These are phyloP conservation scores for Clathrus columnatus DNA, from an alignment of 768 basidiomycete species.

Conservation along the genomic window DNA sequence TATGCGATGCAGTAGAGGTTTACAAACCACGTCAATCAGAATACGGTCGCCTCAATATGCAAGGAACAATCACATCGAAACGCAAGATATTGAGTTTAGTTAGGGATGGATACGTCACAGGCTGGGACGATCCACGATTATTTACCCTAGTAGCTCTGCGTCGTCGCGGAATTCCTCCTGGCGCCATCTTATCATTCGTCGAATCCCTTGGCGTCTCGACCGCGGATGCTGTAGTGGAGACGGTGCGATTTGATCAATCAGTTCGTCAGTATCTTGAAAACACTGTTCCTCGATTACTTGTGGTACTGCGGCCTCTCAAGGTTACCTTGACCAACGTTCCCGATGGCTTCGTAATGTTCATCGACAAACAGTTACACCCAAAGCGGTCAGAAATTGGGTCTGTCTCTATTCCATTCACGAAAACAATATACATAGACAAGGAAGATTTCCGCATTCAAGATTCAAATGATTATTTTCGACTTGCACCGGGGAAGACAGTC, in stretches of 20 bases:
- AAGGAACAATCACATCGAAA: conserved; percentile 95
- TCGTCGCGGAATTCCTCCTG: conserved; percentile 92
- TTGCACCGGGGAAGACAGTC: conserved; percentile 95
- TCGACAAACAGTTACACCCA: conserved; percentile 90
- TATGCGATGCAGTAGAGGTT: conserved; percentile 93
- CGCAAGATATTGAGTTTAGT: conserved; percentile 90
- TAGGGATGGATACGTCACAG: conserved; percentile 70
- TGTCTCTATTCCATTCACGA: conserved; percentile 76
- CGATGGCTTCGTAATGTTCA: conserved; percentile 71
- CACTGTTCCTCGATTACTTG: conserved; percentile 76
- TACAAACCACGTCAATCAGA: conserved; percentile 98
- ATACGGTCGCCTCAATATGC: conserved; percentile 85
- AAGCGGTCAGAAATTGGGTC: conserved; percentile 85
- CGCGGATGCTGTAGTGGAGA: conserved; percentile 72
- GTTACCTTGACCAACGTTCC: conserved; percentile 86
- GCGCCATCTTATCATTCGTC: conserved; percentile 89
- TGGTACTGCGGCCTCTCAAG: conserved; percentile 87
- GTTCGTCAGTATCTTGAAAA: conserved; percentile 87
- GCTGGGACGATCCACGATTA: conserved; percentile 96
- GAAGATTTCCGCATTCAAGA: conserved; percentile 91
- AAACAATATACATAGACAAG: conserved; percentile 82
- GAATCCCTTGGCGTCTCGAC: conserved; percentile 92
- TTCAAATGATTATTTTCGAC: conserved; percentile 92
- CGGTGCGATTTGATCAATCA: conserved; percentile 80
- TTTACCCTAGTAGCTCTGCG: conserved; percentile 95